Percentiles rank a stretch among this genome's conserved stretches.
These are phyloP conservation scores for Volvox carteri DNA, from an alignment of 163 green algal genomes.

Conservation along the genomic window DNA sequence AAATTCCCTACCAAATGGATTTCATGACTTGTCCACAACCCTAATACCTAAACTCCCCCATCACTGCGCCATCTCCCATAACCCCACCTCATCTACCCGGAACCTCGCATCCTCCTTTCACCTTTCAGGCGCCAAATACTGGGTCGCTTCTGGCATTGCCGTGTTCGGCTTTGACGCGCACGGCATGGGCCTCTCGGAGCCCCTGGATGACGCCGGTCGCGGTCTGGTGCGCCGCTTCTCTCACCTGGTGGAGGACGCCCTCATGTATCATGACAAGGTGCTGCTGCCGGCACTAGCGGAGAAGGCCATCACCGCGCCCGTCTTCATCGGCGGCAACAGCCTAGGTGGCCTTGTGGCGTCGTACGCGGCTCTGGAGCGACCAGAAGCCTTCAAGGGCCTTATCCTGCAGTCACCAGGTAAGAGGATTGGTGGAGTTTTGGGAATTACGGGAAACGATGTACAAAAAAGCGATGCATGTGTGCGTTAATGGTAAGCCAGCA, in stretches of 20 bases:
- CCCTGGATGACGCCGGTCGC: background rate
- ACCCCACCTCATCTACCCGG: too few species aligned
- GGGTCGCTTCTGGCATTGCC: conserved; percentile 24
- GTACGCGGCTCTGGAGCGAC: background rate
- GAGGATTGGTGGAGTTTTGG: too few species aligned
- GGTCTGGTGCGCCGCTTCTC: background rate
- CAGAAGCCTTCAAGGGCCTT: conserved; percentile 19
- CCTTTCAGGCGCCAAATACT: background rate
- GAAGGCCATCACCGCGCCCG: background rate
- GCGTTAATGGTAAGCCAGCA: too few species aligned
- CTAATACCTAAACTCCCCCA: too few species aligned
- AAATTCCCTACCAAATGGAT: too few species aligned
- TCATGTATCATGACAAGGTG: background rate
- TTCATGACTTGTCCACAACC: too few species aligned
- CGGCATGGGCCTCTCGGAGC: conserved; percentile 39
- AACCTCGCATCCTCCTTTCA: background rate
- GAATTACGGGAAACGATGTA: too few species aligned
- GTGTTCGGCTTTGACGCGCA: conserved; percentile 48
- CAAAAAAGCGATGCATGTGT: too few species aligned
- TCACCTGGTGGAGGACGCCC: conserved; percentile 6
- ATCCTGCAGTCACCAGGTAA: conserved; percentile 52
- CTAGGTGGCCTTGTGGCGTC: conserved; percentile 42
- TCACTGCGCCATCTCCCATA: too few species aligned
- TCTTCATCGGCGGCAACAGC: conserved; percentile 44
- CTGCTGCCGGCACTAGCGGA: background rate